These are phyloP conservation scores for Acmispon strigosus DNA, from an alignment of 306 rosid genomes.

Conservation along the genomic window DNA sequence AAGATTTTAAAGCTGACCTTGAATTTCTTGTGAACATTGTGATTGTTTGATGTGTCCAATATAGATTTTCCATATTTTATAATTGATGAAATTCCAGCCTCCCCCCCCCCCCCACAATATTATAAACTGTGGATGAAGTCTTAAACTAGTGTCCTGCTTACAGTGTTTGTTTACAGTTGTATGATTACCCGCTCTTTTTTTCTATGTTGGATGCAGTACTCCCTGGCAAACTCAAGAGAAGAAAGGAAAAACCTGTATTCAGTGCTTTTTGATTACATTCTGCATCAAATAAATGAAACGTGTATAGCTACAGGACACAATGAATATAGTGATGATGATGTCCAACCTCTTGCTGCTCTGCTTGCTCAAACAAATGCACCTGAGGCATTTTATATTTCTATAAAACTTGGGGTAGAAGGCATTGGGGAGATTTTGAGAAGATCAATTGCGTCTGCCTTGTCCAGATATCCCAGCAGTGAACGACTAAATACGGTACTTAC, in stretches of 20 bases:
- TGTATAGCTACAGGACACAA: slow-evolving; percentile 59
- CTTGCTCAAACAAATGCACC: slow-evolving; percentile 87
- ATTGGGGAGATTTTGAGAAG: slow-evolving; percentile 88
- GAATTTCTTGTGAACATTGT: too few relatives aligned
- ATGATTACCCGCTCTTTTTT: neutral
- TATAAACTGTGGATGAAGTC: too few relatives aligned
- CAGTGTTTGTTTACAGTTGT: slow-evolving; percentile 5
- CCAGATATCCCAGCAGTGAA: slow-evolving; percentile 76
- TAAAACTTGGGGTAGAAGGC: slow-evolving; percentile 94
- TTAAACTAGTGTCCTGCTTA: neutral
- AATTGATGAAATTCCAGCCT: too few relatives aligned
- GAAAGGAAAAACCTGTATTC: slow-evolving; percentile 83
- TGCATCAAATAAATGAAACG: slow-evolving; percentile 80
- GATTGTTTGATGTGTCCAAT: too few relatives aligned
- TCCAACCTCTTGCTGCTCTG: slow-evolving; percentile 83
- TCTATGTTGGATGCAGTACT: slow-evolving; percentile 59
- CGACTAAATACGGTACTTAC: slow-evolving; percentile 68
- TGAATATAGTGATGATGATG: slow-evolving; percentile 81
- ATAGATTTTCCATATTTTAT: too few relatives aligned
- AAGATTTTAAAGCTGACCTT: too few relatives aligned
- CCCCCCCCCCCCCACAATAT: too few relatives aligned
- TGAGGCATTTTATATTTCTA: slow-evolving; percentile 84
- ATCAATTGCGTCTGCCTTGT: slow-evolving; percentile 68
- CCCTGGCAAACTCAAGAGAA: slow-evolving; percentile 81
- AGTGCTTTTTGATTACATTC: slow-evolving; percentile 87